phyloP scores from a whole-genome alignment of 441 rosid species.

The Viola pubescens region DNA sequence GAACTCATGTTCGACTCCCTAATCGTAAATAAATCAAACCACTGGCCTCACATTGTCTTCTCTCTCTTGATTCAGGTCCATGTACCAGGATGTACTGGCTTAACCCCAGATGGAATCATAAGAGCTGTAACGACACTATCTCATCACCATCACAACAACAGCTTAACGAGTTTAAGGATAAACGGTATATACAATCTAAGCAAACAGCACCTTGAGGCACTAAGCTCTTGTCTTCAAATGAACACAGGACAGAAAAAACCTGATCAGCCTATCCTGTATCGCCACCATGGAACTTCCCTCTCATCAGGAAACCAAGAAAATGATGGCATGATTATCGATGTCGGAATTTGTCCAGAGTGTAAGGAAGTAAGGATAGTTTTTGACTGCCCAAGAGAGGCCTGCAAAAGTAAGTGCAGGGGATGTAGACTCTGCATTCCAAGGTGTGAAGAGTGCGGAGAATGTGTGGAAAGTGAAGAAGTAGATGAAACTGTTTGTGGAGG shows the following conservation, averaged over 20 bases:
- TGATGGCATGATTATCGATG: conserved; percentile 47
- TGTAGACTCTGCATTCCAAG: conserved; percentile 56
- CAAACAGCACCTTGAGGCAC: conserved; percentile 44
- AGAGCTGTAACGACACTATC: conserved; percentile 41
- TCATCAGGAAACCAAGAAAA: conserved; percentile 21
- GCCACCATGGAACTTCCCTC: conserved; percentile 21
- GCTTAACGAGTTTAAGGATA: conserved; percentile 49
- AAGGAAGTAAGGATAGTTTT: conserved; percentile 55
- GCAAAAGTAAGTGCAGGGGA: conserved; percentile 48
- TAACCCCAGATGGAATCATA: conserved; percentile 67
- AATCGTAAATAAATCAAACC: background rate
- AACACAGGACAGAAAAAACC: conserved; percentile 15
- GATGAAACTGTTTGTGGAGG: conserved; percentile 54
- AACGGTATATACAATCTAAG: conserved; percentile 58
- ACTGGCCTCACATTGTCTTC: background rate
- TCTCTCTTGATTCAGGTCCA: conserved; percentile 34
- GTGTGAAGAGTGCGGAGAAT: conserved; percentile 61
- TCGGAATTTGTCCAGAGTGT: conserved; percentile 76
- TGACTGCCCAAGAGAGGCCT: conserved; percentile 69
- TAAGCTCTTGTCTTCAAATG: conserved; percentile 38
- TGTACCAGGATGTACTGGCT: conserved; percentile 51
- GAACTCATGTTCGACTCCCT: no score
- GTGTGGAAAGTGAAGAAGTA: conserved; percentile 34
- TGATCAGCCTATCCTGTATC: conserved; percentile 25
- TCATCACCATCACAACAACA: conserved; percentile 21